A percentile compares a stretch with the other conserved stretches of the same genome.
Conservation (phyloP, 106 monocot species). For the Dioscorea alata region DNA sequence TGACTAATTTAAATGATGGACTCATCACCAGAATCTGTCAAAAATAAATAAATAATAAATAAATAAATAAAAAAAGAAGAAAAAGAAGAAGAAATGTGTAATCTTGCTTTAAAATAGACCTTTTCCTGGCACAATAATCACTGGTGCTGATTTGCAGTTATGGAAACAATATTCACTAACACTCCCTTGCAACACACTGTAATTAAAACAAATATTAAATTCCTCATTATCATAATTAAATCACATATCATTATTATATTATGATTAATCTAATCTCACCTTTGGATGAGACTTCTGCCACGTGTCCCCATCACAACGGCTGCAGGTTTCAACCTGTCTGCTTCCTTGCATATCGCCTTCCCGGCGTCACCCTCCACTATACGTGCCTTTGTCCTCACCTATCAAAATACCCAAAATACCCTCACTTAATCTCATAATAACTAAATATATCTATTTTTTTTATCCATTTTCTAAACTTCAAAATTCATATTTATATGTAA, state of each 20-base stretch:
- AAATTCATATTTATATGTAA: too few species aligned
- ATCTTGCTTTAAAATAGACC: constrained; percentile 2
- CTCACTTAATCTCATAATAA: background rate
- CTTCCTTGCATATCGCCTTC: constrained; percentile 76
- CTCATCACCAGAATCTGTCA: constrained; percentile 31
- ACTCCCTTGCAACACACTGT: constrained; percentile 75
- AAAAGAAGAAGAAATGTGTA: background rate
- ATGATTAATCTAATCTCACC: constrained; percentile 22
- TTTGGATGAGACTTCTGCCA: constrained; percentile 60
- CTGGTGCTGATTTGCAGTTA: constrained; percentile 71
- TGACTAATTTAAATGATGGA: constrained; percentile 14
- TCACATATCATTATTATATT: background rate
- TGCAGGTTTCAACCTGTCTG: constrained; percentile 65
- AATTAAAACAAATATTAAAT: constrained; percentile 4
- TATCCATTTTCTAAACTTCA: too few species aligned
- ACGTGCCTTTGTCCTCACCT: constrained; percentile 60
- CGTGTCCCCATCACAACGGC: constrained; percentile 87
- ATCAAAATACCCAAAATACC: background rate
- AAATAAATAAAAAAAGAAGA: background rate
- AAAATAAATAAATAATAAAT: background rate
- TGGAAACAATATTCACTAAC: constrained; percentile 81
- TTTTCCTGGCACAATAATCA: constrained; percentile 74
- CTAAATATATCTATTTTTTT: background rate
- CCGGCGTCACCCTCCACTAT: constrained; percentile 88
- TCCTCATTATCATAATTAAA: background rate